A percentile compares a stretch with the other conserved stretches of the same genome.
These are phyloP conservation scores for Thymus mandschuricus DNA, from an alignment of 257 asterid genomes.

Conservation along the genomic window DNA sequence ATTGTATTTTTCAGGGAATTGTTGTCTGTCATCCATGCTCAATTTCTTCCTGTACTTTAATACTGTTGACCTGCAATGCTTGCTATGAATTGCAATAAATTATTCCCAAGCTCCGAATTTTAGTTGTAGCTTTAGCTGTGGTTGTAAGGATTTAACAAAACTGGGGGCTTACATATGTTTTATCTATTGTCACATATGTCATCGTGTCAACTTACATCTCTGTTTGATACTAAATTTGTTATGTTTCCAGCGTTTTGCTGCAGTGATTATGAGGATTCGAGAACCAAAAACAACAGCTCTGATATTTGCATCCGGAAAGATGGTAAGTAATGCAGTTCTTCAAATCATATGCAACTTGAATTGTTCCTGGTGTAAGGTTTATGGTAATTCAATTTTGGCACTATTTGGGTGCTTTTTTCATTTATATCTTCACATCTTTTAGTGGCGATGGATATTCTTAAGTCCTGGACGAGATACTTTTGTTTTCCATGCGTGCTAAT, in stretches of 20 bases:
- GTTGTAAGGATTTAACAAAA: slow-evolving; percentile 6
- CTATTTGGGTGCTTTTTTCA: background rate
- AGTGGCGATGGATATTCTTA: background rate
- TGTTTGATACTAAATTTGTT: slow-evolving; percentile 23
- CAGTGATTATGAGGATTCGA: slow-evolving; percentile 81
- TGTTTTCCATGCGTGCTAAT: slow-evolving; percentile 2
- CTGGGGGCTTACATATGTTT: background rate
- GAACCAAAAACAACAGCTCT: slow-evolving; percentile 77
- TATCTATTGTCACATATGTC: too few relatives aligned
- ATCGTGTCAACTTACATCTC: background rate
- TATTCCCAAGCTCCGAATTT: background rate
- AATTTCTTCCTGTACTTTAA: background rate
- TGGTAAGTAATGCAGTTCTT: slow-evolving; percentile 47
- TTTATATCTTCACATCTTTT: background rate
- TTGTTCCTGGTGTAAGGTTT: slow-evolving; percentile 6
- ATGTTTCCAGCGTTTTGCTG: slow-evolving; percentile 76
- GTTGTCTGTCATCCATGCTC: background rate
- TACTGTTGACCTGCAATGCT: background rate
- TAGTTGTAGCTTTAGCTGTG: slow-evolving; percentile 17
- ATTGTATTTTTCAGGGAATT: background rate
- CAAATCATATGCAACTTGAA: background rate
- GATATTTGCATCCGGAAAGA: slow-evolving; percentile 80
- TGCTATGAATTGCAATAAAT: slow-evolving; percentile 7
- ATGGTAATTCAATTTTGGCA: background rate
- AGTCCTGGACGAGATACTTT: slow-evolving; percentile 2